Percentiles rank a stretch among this genome's conserved stretches.
These are phyloP conservation scores for Trypethelium eluteriae DNA, from an alignment of 495 filamentous ascomycete species.

Conservation along the genomic window DNA sequence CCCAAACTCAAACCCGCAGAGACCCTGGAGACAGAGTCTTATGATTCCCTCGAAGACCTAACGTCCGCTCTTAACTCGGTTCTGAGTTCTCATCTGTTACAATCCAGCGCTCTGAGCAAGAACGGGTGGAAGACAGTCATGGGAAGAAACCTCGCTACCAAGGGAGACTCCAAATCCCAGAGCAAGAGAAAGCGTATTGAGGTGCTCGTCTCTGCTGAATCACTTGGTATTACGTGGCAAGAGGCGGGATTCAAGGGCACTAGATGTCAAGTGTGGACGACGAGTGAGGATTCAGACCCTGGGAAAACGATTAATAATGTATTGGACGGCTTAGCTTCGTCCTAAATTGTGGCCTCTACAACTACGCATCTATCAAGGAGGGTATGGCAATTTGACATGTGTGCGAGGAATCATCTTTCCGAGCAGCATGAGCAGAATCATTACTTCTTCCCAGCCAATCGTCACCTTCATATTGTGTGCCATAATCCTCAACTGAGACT, in stretches of 20 bases:
- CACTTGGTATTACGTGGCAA: not conserved
- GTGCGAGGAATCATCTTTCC: too few species aligned
- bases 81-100: not conserved
- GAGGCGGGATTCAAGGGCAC: not conserved
- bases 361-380: not conserved
- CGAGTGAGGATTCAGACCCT: not conserved
- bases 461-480: not conserved
- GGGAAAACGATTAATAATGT: not conserved
- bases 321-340: not conserved
- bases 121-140: not conserved
- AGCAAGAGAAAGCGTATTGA: not conserved
- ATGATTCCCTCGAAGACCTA: not conserved
- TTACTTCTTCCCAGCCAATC: not conserved
- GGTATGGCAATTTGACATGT: not conserved
- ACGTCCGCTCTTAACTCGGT: not conserved
- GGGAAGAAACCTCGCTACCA: not conserved
- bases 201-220: not conserved
- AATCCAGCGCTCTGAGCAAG: not conserved
- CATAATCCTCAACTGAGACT: too few species aligned
- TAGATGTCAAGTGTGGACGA: not conserved
- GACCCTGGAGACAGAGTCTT: not conserved
- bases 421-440: not conserved
- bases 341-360: too few species aligned
- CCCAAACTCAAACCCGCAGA: not conserved
- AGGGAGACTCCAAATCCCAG: not conserved